A percentile compares a stretch with the other conserved stretches of the same genome.
Conservation (phyloP, 495 filamentous ascomycete species). For the Penicillium macrosclerotiorum region DNA sequence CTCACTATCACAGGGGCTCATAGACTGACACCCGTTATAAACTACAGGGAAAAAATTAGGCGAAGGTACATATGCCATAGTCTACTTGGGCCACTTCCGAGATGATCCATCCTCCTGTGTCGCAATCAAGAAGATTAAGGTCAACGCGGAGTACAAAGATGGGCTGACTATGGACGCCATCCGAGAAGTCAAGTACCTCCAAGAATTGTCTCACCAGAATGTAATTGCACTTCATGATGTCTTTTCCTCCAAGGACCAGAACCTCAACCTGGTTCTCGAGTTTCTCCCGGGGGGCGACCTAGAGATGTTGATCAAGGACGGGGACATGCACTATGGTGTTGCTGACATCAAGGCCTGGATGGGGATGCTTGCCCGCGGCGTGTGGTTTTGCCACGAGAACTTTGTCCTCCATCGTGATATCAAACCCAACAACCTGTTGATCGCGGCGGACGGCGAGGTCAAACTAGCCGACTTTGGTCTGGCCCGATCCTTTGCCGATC, state of each 20-base stretch:
- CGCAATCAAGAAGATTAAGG: conserved; percentile 98
- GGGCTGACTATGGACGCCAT: conserved; percentile 92
- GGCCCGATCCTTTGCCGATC: conserved; percentile 84
- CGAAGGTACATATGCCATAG: conserved; percentile 95
- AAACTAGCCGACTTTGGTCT: conserved; percentile 98
- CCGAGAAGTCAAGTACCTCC: conserved; percentile 90
- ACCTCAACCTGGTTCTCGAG: conserved; percentile 92
- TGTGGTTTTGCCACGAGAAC: conserved; percentile 97
- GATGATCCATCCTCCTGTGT: conserved; percentile 66
- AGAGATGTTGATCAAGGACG: conserved; percentile 88
- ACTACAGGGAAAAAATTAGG: conserved; percentile 78
- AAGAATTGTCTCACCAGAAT: conserved; percentile 94
- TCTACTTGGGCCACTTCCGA: conserved; percentile 80
- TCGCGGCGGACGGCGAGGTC: conserved; percentile 86
- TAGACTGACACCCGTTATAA: conserved; percentile 11
- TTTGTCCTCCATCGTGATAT: conserved; percentile 95
- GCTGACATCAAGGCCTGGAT: conserved; percentile 98
- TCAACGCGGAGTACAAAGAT: conserved; percentile 78
- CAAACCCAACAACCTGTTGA: conserved; percentile 97
- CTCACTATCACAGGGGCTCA: neutral
- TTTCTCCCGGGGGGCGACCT: conserved; percentile 88
- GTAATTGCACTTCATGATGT: conserved; percentile 89
- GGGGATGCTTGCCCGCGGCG: conserved; percentile 88
- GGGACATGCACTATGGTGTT: conserved; percentile 67
- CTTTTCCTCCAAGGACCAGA: conserved; percentile 89